phyloP scores from a whole-genome alignment of 352 stramenopile species.

The Phytophthora pistaciae region DNA sequence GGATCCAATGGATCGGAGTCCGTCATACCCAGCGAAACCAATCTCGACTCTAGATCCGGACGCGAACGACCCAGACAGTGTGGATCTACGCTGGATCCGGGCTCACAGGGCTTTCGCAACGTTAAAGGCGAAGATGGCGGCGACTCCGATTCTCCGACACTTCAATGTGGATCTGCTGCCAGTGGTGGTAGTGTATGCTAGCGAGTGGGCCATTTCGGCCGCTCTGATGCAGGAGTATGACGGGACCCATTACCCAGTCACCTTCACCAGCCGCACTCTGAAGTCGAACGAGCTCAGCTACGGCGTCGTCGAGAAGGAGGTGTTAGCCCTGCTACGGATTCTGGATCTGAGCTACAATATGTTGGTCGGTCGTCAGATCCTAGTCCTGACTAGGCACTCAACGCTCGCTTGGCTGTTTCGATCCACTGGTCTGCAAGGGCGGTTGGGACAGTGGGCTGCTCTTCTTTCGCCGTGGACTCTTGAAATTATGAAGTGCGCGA shows the following conservation, averaged over 20 bases:
- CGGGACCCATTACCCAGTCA: conserved; percentile 2
- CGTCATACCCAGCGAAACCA: no score
- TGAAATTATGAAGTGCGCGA: background rate
- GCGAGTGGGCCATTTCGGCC: background rate
- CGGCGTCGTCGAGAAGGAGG: conserved; percentile 9
- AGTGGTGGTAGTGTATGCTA: background rate
- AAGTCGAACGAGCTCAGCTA: conserved; percentile 23
- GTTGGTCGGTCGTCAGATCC: conserved; percentile 2
- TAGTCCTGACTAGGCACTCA: conserved; percentile 1
- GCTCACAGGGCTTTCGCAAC: background rate
- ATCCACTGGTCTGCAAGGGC: background rate
- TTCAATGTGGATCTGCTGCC: background rate
- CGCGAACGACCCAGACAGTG: no score
- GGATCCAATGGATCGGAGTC: background rate
- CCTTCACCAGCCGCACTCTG: conserved; percentile 12
- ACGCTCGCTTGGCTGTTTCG: conserved; percentile 10
- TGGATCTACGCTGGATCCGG: background rate
- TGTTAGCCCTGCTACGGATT: conserved; percentile 3
- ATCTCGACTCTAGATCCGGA: background rate
- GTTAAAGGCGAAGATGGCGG: background rate
- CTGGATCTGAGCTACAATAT: conserved; percentile 6
- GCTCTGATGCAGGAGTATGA: background rate
- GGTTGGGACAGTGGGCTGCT: conserved; percentile 2
- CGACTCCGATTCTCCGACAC: background rate
- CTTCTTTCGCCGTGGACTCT: background rate